A percentile compares a stretch with the other conserved stretches of the same genome.
Evolutionary conservation across 2,329 filamentous ascomycete genomes (phyloP).

Genomic region (Ramichloridium luteum): DNA sequence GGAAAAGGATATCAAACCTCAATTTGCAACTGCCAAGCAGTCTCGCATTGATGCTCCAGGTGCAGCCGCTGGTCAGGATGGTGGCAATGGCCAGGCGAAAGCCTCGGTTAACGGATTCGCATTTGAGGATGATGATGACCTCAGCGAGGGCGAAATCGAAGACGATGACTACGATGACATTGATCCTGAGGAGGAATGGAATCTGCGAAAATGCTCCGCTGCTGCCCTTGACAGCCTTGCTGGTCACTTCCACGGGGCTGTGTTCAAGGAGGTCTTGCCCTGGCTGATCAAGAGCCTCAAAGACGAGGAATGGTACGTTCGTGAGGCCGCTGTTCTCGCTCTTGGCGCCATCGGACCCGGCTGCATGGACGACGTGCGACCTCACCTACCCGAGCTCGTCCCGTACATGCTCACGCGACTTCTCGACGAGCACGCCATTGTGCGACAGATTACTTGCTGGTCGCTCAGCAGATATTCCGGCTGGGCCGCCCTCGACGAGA

Average conservation of each 20-base stretch:
- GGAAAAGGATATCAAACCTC: slow-evolving; percentile 80
- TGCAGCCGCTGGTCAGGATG: slow-evolving; percentile 41
- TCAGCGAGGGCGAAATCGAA: slow-evolving; percentile 81
- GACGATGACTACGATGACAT: slow-evolving; percentile 58
- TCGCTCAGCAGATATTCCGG: slow-evolving; percentile 84
- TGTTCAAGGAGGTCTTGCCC: slow-evolving; percentile 84
- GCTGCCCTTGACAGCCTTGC: slow-evolving; percentile 91
- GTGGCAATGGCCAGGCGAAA: slow-evolving; percentile 44
- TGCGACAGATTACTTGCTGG: slow-evolving; percentile 96
- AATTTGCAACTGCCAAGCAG: slow-evolving; percentile 58
- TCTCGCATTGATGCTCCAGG: slow-evolving; percentile 45
- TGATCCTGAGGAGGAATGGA: slow-evolving; percentile 88
- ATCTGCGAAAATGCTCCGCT: slow-evolving; percentile 89
- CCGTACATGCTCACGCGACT: slow-evolving; percentile 81
- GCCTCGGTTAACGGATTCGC: slow-evolving; percentile 21
- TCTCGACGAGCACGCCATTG: slow-evolving; percentile 74
- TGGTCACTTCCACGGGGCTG: slow-evolving; percentile 71
- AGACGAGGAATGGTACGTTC: slow-evolving; percentile 78
- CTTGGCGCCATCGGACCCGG: slow-evolving; percentile 91
- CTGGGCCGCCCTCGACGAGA: slow-evolving; percentile 71
- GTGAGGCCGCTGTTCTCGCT: slow-evolving; percentile 87
- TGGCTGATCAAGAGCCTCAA: slow-evolving; percentile 84
- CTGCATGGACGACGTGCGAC: slow-evolving; percentile 78
- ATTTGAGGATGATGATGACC: slow-evolving; percentile 51
- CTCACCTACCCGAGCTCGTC: slow-evolving; percentile 80